Conservation (phyloP, 176 grass and related monocot genomes). For the Aegilops longissima region DNA sequence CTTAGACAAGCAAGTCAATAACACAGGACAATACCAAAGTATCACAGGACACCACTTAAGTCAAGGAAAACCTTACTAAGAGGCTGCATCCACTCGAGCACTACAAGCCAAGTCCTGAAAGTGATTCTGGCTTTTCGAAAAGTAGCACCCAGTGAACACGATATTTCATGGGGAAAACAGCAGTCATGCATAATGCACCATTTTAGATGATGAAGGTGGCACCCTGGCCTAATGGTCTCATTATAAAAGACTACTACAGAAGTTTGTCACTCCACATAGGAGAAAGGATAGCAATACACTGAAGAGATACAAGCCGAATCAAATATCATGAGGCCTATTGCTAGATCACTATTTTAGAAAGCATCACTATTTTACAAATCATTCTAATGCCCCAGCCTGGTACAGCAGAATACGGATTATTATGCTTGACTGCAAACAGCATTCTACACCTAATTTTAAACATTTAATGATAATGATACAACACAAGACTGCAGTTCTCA, state of each 20-base stretch:
- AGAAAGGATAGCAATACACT: background rate
- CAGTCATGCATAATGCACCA: background rate
- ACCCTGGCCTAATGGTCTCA: background rate
- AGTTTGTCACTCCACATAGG: slow-evolving; percentile 5
- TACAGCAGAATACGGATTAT: background rate
- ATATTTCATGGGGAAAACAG: background rate
- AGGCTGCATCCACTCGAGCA: background rate
- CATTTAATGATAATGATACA: slow-evolving; percentile 15
- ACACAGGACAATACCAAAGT: background rate
- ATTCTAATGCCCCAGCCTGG: background rate
- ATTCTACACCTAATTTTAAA: background rate
- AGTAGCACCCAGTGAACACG: background rate
- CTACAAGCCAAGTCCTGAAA: background rate
- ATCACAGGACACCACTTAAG: background rate
- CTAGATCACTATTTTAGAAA: slow-evolving; percentile 19
- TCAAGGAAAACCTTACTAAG: slow-evolving; percentile 12
- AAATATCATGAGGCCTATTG: background rate
- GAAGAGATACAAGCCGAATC: background rate
- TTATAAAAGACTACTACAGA: background rate
- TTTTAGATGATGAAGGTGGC: background rate
- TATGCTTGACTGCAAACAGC: background rate
- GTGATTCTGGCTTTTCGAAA: background rate
- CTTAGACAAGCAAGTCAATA: background rate
- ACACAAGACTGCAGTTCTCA: background rate
- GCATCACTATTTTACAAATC: slow-evolving; percentile 10